phyloP scores from a whole-genome alignment of 139 green algal species.

The Auxenochlorella pyrenoidosa region DNA sequence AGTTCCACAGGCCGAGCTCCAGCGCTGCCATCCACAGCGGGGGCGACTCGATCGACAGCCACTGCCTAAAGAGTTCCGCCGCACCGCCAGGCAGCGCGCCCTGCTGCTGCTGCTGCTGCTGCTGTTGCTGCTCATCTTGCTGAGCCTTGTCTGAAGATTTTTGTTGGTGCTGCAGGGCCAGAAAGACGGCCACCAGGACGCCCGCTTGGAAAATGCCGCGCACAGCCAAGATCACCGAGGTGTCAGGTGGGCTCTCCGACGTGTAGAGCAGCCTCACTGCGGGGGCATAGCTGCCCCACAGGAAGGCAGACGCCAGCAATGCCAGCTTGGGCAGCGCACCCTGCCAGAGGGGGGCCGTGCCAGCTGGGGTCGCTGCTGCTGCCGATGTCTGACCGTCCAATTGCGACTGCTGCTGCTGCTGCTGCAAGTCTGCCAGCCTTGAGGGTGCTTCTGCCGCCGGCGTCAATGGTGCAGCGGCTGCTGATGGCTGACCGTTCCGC shows the following conservation, averaged over 20 bases:
- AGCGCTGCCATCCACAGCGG: slow-evolving; percentile 27
- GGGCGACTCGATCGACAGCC: background rate
- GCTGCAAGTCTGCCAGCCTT: background rate
- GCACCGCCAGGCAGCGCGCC: background rate
- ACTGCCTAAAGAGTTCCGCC: background rate
- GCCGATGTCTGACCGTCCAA: background rate
- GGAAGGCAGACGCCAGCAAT: background rate
- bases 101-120: background rate
- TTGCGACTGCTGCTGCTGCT: background rate
- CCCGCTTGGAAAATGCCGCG: slow-evolving; percentile 36
- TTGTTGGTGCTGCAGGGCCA: background rate
- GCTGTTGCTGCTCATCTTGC: background rate
- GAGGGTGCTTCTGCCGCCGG: no score
- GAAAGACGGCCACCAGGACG: background rate
- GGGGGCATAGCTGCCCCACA: slow-evolving; percentile 47
- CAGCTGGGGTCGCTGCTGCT: background rate
- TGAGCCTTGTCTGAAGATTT: background rate
- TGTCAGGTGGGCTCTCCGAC: background rate
- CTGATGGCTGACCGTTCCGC: no score
- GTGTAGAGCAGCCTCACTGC: slow-evolving; percentile 34
- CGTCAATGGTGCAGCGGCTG: no score
- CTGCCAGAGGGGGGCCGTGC: background rate
- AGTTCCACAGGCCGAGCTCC: slow-evolving; percentile 34
- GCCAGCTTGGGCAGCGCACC: slow-evolving; percentile 7
- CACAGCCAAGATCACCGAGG: slow-evolving; percentile 1